Evolutionary conservation across 805 yeast species (phyloP).

Genomic region (Peterozyma xylosa): DNA sequence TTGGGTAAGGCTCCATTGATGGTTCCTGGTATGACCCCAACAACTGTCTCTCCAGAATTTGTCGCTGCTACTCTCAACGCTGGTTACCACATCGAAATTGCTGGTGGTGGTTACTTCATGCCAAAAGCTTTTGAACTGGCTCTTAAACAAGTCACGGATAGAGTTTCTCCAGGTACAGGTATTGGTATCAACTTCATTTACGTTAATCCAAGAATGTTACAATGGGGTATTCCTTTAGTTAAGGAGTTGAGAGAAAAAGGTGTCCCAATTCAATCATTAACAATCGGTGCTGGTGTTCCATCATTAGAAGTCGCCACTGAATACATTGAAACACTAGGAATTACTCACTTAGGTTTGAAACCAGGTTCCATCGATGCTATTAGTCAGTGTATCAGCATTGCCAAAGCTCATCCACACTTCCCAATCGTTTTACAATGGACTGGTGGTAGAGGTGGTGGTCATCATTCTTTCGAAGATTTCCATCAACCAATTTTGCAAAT

Average conservation of each 20-base stretch:
- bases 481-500: slow-evolving; percentile 95
- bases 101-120: slow-evolving; percentile 97
- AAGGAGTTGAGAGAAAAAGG: slow-evolving; percentile 84
- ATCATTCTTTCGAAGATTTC: slow-evolving; percentile 98
- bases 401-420: slow-evolving; percentile 92
- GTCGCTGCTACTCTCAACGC: slow-evolving; percentile 92
- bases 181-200: slow-evolving; percentile 88
- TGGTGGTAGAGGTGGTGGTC: slow-evolving; percentile 99
- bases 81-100: slow-evolving; percentile 95
- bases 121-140: slow-evolving; percentile 69
- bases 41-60: slow-evolving; percentile 91
- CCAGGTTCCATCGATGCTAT: slow-evolving; percentile 97
- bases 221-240: slow-evolving; percentile 97
- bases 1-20: slow-evolving; percentile 92
- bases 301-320: slow-evolving; percentile 95
- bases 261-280: slow-evolving; percentile 90
- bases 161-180: slow-evolving; percentile 79
- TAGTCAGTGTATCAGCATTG: slow-evolving; percentile 78
- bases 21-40: slow-evolving; percentile 99
- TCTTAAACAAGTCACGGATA: slow-evolving; percentile 60
- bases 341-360: slow-evolving; percentile 91
- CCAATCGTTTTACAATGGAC: slow-evolving; percentile 99
- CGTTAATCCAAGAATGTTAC: slow-evolving; percentile 95
- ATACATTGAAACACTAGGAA: slow-evolving; percentile 85
- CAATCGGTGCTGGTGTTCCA: slow-evolving; percentile 99